These are phyloP conservation scores for Filosporella fistucella DNA, from an alignment of 495 filamentous ascomycete genomes.

Conservation along the genomic window DNA sequence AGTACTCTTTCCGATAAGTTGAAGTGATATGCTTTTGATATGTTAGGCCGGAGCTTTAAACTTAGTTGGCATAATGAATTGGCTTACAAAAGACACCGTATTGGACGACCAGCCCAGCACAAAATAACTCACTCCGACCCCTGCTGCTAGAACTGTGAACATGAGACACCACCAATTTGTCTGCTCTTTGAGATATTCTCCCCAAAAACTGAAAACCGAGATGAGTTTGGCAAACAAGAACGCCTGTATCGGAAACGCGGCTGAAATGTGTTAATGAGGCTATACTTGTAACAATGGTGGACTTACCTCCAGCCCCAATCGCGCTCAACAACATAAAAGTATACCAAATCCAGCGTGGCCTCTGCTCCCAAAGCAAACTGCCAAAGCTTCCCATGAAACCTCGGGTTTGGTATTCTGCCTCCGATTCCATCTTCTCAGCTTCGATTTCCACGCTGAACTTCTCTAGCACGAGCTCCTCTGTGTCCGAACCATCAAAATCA, in stretches of 20 bases:
- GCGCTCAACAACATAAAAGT: slow-evolving; percentile 38
- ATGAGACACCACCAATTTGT: slow-evolving; percentile 60
- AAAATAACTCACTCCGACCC: slow-evolving; percentile 33
- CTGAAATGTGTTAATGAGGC: slow-evolving; percentile 8
- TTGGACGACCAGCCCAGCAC: slow-evolving; percentile 29
- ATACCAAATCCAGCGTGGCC: slow-evolving; percentile 27
- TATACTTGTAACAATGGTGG: neutral
- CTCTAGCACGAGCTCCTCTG: neutral
- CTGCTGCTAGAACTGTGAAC: slow-evolving; percentile 44
- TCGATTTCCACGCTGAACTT: slow-evolving; percentile 3
- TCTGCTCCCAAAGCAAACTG: slow-evolving; percentile 19
- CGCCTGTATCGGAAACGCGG: slow-evolving; percentile 41
- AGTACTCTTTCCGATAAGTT: slow-evolving; percentile 56
- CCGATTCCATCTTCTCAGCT: slow-evolving; percentile 37
- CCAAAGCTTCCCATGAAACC: slow-evolving; percentile 12
- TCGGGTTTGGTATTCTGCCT: neutral
- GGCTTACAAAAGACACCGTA: slow-evolving; percentile 34
- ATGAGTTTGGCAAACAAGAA: slow-evolving; percentile 47
- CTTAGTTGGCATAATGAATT: neutral
- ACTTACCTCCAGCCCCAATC: slow-evolving; percentile 46
- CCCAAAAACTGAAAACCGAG: slow-evolving; percentile 40
- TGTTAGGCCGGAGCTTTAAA: neutral
- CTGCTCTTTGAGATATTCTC: slow-evolving; percentile 31
- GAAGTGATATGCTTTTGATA: slow-evolving; percentile 27
- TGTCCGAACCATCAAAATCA: neutral